These are phyloP conservation scores for Aureobasidium zeae DNA, from an alignment of 2,329 filamentous ascomycete species.

Conservation along the genomic window DNA sequence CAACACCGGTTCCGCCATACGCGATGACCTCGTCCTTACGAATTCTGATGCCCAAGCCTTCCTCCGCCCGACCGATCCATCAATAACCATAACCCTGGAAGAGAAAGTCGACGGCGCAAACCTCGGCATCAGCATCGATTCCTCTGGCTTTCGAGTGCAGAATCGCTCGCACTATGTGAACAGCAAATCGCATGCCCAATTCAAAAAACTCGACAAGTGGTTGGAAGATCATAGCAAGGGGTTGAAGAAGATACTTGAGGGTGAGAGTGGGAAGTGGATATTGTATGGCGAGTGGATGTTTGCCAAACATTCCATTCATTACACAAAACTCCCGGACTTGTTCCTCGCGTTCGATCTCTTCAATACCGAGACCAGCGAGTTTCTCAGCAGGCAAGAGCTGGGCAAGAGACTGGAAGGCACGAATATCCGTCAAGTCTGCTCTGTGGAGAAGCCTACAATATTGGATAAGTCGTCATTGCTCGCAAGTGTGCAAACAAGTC, in stretches of 20 bases:
- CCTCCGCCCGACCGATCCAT: background rate
- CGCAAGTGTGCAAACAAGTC: background rate
- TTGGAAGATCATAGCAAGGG: constrained; percentile 6
- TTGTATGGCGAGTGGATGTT: constrained; percentile 18
- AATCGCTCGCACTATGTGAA: constrained; percentile 15
- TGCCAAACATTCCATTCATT: constrained; percentile 15
- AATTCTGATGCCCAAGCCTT: constrained; percentile 1
- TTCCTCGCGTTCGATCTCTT: constrained; percentile 18
- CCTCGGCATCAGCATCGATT: constrained; percentile 13
- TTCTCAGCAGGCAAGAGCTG: constrained; percentile 8
- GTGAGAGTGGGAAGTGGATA: constrained; percentile 7
- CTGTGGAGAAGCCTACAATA: background rate
- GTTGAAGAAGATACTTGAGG: background rate
- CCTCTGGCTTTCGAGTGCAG: constrained; percentile 11
- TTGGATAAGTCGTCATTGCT: background rate
- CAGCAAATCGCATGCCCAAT: constrained; percentile 12
- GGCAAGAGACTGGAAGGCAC: constrained; percentile 7
- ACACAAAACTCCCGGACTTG: constrained; percentile 8
- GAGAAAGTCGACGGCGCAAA: constrained; percentile 19
- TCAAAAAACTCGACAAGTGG: constrained; percentile 14
- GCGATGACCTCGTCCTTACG: constrained; percentile 12
- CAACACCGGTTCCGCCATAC: constrained; percentile 15
- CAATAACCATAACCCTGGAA: constrained; percentile 5
- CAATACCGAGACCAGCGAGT: constrained; percentile 3
- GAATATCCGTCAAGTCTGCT: constrained; percentile 1